These are phyloP conservation scores for Inga laurina DNA, from an alignment of 306 rosid genomes.

Conservation along the genomic window DNA sequence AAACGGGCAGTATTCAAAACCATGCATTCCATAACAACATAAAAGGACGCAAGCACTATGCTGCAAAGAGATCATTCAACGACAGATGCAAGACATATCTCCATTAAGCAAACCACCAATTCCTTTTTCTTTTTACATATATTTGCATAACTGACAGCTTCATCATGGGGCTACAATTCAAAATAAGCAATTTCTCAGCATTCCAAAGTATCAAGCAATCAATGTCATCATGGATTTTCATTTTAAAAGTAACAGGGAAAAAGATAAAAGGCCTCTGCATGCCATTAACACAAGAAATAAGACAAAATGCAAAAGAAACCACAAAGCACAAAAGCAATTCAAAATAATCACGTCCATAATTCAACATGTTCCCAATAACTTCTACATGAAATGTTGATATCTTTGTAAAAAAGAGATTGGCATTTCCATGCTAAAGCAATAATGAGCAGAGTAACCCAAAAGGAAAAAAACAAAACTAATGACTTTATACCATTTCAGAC, in stretches of 20 bases:
- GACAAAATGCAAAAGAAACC: neutral
- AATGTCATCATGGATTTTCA: neutral
- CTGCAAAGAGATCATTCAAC: constrained; percentile 1
- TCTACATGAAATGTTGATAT: neutral
- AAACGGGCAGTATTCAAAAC: neutral
- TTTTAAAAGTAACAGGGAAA: neutral
- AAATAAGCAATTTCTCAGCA: neutral
- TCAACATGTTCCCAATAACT: neutral
- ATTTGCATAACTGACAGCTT: neutral
- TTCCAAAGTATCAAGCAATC: neutral
- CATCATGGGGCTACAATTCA: neutral
- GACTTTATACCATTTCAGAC: constrained; percentile 5
- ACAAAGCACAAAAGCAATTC: neutral
- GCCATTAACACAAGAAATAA: neutral
- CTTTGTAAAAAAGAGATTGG: neutral
- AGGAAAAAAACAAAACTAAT: neutral
- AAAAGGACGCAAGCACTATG: constrained; percentile 7
- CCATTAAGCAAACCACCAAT: constrained; percentile 19
- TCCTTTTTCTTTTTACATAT: neutral
- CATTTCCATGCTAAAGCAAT: constrained; percentile 7
- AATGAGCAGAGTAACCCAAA: neutral
- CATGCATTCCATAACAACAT: constrained; percentile 8
- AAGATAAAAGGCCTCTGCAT: neutral
- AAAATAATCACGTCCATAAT: constrained; percentile 12
- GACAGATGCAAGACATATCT: constrained; percentile 17